phyloP scores from a whole-genome alignment of 495 filamentous ascomycete genomes.

The Aspergillus heteromorphus region DNA sequence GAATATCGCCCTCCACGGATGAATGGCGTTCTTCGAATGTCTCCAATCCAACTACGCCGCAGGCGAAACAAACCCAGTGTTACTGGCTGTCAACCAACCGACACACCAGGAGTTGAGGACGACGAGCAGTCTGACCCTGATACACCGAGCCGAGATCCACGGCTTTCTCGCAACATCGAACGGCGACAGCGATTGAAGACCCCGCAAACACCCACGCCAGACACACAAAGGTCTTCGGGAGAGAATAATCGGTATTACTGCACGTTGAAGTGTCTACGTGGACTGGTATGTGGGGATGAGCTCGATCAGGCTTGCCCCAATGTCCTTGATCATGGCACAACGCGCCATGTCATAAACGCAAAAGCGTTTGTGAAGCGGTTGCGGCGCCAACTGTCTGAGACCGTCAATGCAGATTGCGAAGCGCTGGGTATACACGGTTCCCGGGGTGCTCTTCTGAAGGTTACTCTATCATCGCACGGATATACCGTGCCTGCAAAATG shows the following conservation, averaged over 20 bases:
- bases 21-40: constrained; percentile 5
- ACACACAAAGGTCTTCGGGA: no score
- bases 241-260: constrained; percentile 20
- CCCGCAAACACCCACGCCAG: no score
- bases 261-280: constrained; percentile 36
- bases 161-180: neutral
- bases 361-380: constrained; percentile 4
- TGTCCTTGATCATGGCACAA: constrained; percentile 20
- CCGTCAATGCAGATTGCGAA: constrained; percentile 7
- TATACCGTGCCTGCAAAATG: constrained; percentile 38
- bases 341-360: constrained; percentile 1
- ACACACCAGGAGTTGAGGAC: neutral
- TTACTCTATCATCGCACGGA: constrained; percentile 29
- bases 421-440: constrained; percentile 22
- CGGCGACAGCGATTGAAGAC: no score
- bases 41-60: constrained; percentile 16
- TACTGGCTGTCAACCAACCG: neutral
- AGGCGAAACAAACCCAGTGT: neutral
- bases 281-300: constrained; percentile 24
- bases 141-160: constrained; percentile 7
- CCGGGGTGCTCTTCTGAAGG: constrained; percentile 34
- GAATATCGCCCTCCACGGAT: constrained; percentile 8
- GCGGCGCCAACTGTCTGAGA: constrained; percentile 6
- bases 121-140: constrained; percentile 4
- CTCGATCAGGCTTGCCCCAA: constrained; percentile 38